These are phyloP conservation scores for Nicotiana sylvestris DNA, from an alignment of 257 asterid species.

Conservation along the genomic window DNA sequence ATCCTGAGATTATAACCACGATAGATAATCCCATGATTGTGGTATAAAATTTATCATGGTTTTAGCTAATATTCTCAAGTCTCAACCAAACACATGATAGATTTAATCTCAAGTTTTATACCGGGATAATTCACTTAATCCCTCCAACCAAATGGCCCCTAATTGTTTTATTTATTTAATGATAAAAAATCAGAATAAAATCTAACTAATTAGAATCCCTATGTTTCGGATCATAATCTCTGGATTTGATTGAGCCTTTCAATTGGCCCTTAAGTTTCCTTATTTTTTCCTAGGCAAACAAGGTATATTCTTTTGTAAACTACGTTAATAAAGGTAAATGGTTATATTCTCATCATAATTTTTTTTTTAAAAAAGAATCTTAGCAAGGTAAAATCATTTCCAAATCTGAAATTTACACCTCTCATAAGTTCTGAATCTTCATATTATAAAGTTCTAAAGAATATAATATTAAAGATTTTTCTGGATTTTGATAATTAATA, in stretches of 20 bases:
- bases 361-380: not conserved
- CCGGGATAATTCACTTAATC: too few species aligned
- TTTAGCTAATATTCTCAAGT: too few species aligned
- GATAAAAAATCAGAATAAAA: not conserved
- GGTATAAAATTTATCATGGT: too few species aligned
- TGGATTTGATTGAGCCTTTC: not conserved
- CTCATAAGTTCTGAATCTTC: not conserved
- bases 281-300: too few species aligned
- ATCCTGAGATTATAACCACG: too few species aligned
- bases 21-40: too few species aligned
- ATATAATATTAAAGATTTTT: not conserved
- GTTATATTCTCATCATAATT: not conserved
- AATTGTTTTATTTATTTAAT: not conserved
- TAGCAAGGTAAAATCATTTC: not conserved
- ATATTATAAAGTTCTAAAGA: not conserved
- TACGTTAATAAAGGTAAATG: not conserved
- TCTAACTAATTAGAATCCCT: not conserved
- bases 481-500: slow-evolving; percentile 8
- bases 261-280: not conserved
- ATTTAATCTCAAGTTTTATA: too few species aligned
- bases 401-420: not conserved
- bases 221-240: not conserved
- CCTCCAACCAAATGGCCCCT: too few species aligned
- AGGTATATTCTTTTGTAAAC: not conserved
- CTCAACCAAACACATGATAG: too few species aligned